Percentiles rank a stretch among this genome's conserved stretches.
Conservation (phyloP, 73 alveolate genomes). For the Paramecium caudatum region DNA sequence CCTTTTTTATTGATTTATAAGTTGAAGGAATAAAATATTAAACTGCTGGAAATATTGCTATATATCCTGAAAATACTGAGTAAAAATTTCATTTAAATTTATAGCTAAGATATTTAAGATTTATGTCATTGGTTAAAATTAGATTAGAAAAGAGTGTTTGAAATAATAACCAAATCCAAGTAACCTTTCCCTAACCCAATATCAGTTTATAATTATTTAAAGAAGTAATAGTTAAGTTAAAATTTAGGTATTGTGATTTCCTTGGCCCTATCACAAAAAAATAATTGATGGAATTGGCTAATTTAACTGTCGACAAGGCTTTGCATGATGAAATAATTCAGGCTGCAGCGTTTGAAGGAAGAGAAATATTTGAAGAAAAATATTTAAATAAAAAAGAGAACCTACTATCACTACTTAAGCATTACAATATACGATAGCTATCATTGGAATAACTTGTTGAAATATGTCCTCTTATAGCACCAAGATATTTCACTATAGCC, state of each 20-base stretch:
- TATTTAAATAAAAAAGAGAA: constrained; percentile 68
- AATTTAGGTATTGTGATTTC: constrained; percentile 79
- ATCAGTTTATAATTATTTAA: constrained; percentile 81
- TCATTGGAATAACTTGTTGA: constrained; percentile 78
- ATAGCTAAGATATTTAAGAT: constrained; percentile 68
- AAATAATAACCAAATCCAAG: constrained; percentile 59
- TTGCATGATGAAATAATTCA: constrained; percentile 67
- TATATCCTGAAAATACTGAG: constrained; percentile 86
- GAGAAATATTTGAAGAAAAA: constrained; percentile 32
- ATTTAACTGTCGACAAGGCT: constrained; percentile 63
- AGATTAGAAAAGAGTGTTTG: constrained; percentile 73
- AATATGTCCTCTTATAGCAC: constrained; percentile 82
- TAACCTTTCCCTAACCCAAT: constrained; percentile 84
- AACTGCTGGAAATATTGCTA: constrained; percentile 83
- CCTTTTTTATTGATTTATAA: constrained; percentile 67
- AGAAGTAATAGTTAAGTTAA: background rate
- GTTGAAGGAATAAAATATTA: constrained; percentile 71
- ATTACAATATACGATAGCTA: constrained; percentile 77
- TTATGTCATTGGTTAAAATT: constrained; percentile 74
- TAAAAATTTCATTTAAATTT: constrained; percentile 56
- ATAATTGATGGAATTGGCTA: constrained; percentile 70
- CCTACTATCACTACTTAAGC: constrained; percentile 76
- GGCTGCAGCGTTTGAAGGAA: constrained; percentile 73
- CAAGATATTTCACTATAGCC: constrained; percentile 84
- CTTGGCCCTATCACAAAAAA: constrained; percentile 81